Percentiles rank a stretch among this genome's conserved stretches.
Evolutionary conservation across 139 green algal species (phyloP).

Genomic region (Coelastrella sp.): DNA sequence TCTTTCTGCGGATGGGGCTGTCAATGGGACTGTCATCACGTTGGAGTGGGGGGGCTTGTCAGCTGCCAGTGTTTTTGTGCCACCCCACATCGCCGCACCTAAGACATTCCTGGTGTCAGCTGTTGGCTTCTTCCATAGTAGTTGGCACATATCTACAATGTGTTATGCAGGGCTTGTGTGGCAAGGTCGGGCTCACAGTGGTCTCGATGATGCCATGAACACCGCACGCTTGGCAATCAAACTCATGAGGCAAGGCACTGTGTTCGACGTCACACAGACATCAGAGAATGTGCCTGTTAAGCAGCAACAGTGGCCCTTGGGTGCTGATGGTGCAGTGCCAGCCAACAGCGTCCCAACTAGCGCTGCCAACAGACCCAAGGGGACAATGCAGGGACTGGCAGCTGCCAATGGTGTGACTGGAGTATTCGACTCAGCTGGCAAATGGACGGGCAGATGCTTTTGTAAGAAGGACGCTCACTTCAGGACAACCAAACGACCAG

Average conservation of each 20-base stretch:
- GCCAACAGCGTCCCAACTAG: background rate
- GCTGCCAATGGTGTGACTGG: background rate
- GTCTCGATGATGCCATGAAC: conserved; percentile 72
- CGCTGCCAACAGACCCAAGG: background rate
- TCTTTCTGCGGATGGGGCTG: too few species aligned
- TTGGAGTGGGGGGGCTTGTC: too few species aligned
- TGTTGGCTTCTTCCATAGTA: too few species aligned
- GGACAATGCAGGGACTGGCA: background rate
- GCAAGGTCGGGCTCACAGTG: conserved; percentile 65
- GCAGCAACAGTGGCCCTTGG: background rate
- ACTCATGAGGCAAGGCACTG: conserved; percentile 59
- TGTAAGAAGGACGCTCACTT: conserved; percentile 46
- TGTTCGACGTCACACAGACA: conserved; percentile 55
- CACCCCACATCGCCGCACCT: too few species aligned
- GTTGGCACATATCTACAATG: background rate
- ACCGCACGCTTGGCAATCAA: conserved; percentile 58
- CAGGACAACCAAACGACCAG: conserved; percentile 49
- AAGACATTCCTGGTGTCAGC: too few species aligned
- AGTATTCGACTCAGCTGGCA: background rate
- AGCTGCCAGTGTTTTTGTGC: too few species aligned
- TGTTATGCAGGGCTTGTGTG: conserved; percentile 51
- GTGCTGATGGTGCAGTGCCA: background rate
- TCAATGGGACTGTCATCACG: too few species aligned
- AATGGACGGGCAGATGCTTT: conserved; percentile 17
- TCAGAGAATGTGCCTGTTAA: conserved; percentile 21